A percentile compares a stretch with the other conserved stretches of the same genome.
phyloP scores from a whole-genome alignment of 2,329 filamentous ascomycete genomes.

The Fusarium guadeloupense region DNA sequence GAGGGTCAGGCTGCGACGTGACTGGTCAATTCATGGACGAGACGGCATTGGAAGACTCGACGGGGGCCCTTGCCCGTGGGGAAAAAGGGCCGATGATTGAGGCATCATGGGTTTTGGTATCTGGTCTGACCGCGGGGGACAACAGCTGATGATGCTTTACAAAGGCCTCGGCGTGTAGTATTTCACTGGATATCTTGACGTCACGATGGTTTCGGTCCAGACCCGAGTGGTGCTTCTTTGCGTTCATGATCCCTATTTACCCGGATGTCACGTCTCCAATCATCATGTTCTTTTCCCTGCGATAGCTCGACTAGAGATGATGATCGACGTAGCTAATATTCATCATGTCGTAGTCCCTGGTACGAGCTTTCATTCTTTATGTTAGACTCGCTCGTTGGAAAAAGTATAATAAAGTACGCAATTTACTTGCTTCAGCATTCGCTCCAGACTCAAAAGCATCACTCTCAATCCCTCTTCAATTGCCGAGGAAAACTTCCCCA shows the following conservation, averaged over 20 bases:
- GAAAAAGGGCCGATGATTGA: slow-evolving; percentile 37
- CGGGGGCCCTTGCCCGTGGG: slow-evolving; percentile 22
- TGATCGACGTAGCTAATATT: slow-evolving; percentile 30
- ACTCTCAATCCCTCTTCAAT: neutral
- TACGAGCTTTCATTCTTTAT: neutral
- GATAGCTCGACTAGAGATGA: neutral
- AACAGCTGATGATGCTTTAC: slow-evolving; percentile 3
- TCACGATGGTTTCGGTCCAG: slow-evolving; percentile 7
- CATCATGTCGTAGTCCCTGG: neutral
- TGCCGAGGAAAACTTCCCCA: slow-evolving; percentile 19
- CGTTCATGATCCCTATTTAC: too few relatives aligned
- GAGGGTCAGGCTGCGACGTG: slow-evolving; percentile 13
- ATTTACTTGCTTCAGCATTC: neutral
- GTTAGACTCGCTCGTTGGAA: neutral
- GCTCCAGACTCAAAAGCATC: neutral
- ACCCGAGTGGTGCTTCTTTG: neutral
- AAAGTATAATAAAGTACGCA: neutral
- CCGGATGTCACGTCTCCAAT: too few relatives aligned
- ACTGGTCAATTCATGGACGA: slow-evolving; percentile 19
- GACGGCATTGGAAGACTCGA: slow-evolving; percentile 8
- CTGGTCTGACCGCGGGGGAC: slow-evolving; percentile 4
- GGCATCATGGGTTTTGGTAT: neutral
- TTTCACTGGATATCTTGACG: slow-evolving; percentile 3
- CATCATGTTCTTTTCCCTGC: too few relatives aligned
- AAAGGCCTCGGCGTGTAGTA: neutral